A percentile compares a stretch with the other conserved stretches of the same genome.
These are phyloP conservation scores for Tilletia horrida DNA, from an alignment of 1,284 basidiomycete species.

Conservation along the genomic window DNA sequence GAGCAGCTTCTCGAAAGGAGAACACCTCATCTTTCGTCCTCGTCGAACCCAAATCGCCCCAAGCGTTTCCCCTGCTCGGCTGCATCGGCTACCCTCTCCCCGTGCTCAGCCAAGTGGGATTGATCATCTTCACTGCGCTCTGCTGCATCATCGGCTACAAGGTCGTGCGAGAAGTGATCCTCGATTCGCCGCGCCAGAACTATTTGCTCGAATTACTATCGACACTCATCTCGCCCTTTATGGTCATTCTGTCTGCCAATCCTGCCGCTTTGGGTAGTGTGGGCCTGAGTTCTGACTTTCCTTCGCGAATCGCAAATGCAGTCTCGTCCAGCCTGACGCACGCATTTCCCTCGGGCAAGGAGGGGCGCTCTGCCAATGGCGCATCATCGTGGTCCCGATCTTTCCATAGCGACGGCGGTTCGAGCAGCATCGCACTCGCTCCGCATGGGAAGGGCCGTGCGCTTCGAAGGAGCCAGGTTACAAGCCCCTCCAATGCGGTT, in stretches of 20 bases:
- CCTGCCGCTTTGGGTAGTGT: background rate
- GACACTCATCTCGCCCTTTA: constrained; percentile 23
- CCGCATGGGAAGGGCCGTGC: constrained; percentile 3
- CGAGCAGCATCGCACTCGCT: background rate
- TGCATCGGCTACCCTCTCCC: constrained; percentile 23
- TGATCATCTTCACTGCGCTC: constrained; percentile 22
- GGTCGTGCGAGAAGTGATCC: constrained; percentile 3
- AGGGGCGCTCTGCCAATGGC: background rate
- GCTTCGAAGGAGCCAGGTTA: background rate
- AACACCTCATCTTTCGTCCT: constrained; percentile 23
- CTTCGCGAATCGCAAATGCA: constrained; percentile 6
- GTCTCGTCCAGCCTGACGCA: constrained; percentile 3
- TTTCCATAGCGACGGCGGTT: background rate
- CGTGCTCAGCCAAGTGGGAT: constrained; percentile 23
- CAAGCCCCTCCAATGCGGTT: background rate
- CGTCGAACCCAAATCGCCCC: constrained; percentile 26
- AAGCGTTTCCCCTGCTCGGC: constrained; percentile 27
- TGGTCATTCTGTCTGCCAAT: constrained; percentile 29
- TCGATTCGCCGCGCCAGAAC: constrained; percentile 22
- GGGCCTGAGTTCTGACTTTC: constrained; percentile 1
- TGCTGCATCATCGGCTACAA: constrained; percentile 24
- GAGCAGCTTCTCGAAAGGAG: background rate
- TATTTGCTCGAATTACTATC: constrained; percentile 29
- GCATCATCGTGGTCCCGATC: constrained; percentile 2
- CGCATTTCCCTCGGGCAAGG: background rate